A percentile compares a stretch with the other conserved stretches of the same genome.
Evolutionary conservation across 2,329 filamentous ascomycete genomes (phyloP).

Genomic region (Colletotrichum sp.): DNA sequence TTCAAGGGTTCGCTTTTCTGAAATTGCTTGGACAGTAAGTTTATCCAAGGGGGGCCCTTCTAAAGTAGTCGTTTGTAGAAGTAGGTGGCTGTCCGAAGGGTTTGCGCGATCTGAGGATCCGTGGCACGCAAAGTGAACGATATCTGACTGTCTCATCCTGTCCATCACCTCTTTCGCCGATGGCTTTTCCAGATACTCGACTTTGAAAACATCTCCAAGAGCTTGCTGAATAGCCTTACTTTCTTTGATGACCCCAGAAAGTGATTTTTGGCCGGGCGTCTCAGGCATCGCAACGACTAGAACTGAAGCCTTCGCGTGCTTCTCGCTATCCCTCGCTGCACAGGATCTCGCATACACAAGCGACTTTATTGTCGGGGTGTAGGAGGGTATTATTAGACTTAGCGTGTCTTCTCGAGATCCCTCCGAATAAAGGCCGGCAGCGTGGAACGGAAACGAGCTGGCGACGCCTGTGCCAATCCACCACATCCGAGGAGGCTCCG

Average conservation of each 20-base stretch:
- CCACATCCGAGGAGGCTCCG: not conserved
- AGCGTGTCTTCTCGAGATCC: not conserved
- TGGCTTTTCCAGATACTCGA: not conserved
- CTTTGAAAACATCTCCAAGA: not conserved
- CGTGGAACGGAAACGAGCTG: not conserved
- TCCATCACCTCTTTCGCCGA: not conserved
- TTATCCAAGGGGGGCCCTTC: not conserved
- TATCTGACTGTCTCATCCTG: not conserved
- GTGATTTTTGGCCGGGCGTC: not conserved
- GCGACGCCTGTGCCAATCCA: not conserved
- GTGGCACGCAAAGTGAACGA: not conserved
- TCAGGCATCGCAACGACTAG: not conserved
- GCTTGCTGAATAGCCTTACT: not conserved
- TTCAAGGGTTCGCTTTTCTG: not conserved
- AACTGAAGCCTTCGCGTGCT: not conserved
- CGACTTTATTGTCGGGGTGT: not conserved
- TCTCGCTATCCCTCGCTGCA: not conserved
- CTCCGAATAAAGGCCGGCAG: conserved; percentile 1
- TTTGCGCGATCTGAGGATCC: not conserved
- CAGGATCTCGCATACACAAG: not conserved
- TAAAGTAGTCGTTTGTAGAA: not conserved
- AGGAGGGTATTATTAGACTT: not conserved
- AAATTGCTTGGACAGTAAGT: not conserved
- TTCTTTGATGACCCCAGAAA: not conserved
- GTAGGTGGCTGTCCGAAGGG: not conserved